These are phyloP conservation scores for Coemansia sp. DNA, from an alignment of 192 early-diverging fungal genomes.

Conservation along the genomic window DNA sequence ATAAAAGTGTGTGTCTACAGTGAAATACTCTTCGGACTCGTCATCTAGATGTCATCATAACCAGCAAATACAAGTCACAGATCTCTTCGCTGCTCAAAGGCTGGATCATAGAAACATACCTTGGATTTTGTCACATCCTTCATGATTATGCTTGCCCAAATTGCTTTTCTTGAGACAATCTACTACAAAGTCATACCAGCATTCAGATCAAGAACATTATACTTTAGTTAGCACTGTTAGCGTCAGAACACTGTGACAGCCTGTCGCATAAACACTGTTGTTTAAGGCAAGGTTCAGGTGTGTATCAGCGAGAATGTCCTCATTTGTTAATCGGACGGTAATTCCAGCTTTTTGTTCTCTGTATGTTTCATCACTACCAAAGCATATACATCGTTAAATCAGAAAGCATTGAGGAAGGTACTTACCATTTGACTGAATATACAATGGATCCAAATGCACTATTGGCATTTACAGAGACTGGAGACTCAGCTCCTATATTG, in stretches of 20 bases:
- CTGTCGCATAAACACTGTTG: not conserved
- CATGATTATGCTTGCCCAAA: not conserved
- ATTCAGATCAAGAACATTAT: not conserved
- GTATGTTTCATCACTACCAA: slow-evolving; percentile 56
- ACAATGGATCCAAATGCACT: too few relatives aligned
- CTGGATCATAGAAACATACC: not conserved
- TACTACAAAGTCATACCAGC: not conserved
- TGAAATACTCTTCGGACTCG: slow-evolving; percentile 77
- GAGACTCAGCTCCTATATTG: not conserved
- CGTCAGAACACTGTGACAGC: not conserved
- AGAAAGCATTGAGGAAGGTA: not conserved
- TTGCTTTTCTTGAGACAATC: not conserved
- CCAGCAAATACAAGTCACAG: slow-evolving; percentile 13
- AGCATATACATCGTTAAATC: not conserved
- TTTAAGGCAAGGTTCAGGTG: slow-evolving; percentile 15
- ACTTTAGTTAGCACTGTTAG: not conserved
- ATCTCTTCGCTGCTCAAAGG: not conserved
- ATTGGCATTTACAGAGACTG: not conserved
- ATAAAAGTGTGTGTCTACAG: slow-evolving; percentile 68
- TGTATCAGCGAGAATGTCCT: slow-evolving; percentile 64
- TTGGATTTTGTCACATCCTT: not conserved
- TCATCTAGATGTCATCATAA: slow-evolving; percentile 77
- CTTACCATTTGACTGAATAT: not conserved
- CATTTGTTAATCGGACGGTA: slow-evolving; percentile 69
- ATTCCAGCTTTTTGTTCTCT: slow-evolving; percentile 74